A percentile compares a stretch with the other conserved stretches of the same genome.
These are phyloP conservation scores for Sarocladium oryzae DNA, from an alignment of 2,329 filamentous ascomycete species.

Conservation along the genomic window DNA sequence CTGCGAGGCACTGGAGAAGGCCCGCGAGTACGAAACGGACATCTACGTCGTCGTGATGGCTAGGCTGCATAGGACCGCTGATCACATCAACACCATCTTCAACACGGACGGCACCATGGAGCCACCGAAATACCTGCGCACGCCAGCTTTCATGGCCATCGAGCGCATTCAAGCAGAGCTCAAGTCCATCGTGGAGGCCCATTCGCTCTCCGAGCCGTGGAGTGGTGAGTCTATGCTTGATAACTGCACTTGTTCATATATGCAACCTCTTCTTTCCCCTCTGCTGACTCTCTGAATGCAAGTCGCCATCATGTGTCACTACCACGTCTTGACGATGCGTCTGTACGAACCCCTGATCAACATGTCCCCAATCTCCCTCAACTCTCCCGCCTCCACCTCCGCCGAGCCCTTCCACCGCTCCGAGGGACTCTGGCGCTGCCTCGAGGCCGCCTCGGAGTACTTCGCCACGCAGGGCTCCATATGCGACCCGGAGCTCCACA, in stretches of 20 bases:
- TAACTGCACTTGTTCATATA: too few species aligned
- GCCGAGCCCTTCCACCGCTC: neutral
- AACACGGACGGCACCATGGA: neutral
- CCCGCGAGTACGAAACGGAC: constrained; percentile 25
- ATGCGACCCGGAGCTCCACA: neutral
- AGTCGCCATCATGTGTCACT: neutral
- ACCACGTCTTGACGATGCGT: neutral
- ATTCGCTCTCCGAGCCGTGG: neutral
- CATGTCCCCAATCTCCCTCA: neutral
- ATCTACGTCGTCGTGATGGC: constrained; percentile 25
- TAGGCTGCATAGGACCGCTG: constrained; percentile 26
- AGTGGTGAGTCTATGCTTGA: neutral
- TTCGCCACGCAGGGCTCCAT: constrained; percentile 1
- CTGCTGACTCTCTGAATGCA: too few species aligned
- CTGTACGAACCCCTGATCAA: constrained; percentile 2
- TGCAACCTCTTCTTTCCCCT: too few species aligned
- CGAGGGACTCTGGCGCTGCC: neutral
- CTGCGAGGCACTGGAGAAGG: constrained; percentile 22
- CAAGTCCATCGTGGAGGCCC: neutral
- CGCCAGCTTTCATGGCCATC: constrained; percentile 1
- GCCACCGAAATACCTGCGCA: neutral
- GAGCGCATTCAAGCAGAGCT: constrained; percentile 1
- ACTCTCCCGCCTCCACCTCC: neutral
- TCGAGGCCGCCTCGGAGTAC: neutral
- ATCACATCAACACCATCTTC: constrained; percentile 22